Evolutionary conservation across 2,329 filamentous ascomycete species (phyloP).

Genomic region (Colletotrichum liriopes): DNA sequence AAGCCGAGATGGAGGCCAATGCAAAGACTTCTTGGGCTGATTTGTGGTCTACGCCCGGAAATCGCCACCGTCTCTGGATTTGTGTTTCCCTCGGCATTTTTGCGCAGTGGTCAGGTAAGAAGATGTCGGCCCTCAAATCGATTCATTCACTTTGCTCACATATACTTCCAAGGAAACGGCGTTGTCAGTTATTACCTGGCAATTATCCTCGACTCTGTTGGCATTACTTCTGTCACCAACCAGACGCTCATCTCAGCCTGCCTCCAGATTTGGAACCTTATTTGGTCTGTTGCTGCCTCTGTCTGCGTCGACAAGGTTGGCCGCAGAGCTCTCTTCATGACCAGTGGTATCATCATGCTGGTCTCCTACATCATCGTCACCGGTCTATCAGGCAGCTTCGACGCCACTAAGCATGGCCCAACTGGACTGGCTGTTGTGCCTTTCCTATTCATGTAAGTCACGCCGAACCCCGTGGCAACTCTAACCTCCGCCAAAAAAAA

Average conservation of each 20-base stretch:
- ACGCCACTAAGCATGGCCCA: constrained; percentile 42
- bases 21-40: constrained; percentile 22
- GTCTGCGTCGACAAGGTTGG: constrained; percentile 29
- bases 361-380: constrained; percentile 33
- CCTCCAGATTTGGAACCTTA: constrained; percentile 37
- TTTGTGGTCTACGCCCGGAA: constrained; percentile 46
- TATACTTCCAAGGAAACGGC: constrained; percentile 59
- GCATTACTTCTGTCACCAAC: constrained; percentile 50
- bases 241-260: constrained; percentile 55
- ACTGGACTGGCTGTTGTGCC: constrained; percentile 51
- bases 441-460: constrained; percentile 53
- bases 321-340: neutral
- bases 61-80: constrained; percentile 50
- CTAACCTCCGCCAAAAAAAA: neutral
- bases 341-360: constrained; percentile 31
- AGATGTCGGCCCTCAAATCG: accelerated
- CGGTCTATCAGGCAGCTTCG: constrained; percentile 39
- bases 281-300: constrained; percentile 24
- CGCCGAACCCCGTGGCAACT: neutral
- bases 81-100: constrained; percentile 49
- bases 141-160: constrained; percentile 33
- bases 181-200: constrained; percentile 65
- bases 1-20: constrained; percentile 41
- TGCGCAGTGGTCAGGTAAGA: constrained; percentile 48
- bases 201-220: constrained; percentile 49